These are phyloP conservation scores for Plectosphaerella cucumerina DNA, from an alignment of 2,329 filamentous ascomycete genomes.

Conservation along the genomic window DNA sequence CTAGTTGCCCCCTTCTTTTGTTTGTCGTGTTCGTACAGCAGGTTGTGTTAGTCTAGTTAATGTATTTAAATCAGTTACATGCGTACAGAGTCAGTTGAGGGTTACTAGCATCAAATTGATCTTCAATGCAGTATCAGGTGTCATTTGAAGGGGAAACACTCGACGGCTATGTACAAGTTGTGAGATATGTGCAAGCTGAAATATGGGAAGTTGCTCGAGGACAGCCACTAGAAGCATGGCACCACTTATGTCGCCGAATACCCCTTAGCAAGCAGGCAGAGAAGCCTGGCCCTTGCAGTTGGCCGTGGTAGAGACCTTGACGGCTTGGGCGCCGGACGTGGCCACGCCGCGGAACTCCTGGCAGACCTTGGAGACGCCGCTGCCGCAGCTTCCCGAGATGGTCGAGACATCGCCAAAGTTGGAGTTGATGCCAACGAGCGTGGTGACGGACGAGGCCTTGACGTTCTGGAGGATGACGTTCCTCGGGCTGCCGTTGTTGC, in stretches of 20 bases:
- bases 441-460: constrained; percentile 12
- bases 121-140: no score
- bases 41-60: no score
- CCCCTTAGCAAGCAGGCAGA: constrained; percentile 7
- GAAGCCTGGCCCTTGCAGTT: constrained; percentile 13
- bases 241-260: accelerated
- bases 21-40: no score
- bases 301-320: constrained; percentile 13
- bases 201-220: no score
- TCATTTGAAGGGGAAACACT: no score
- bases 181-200: no score
- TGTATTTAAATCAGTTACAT: no score
- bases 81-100: no score
- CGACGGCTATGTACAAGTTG: no score
- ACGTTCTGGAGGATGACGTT: constrained; percentile 13
- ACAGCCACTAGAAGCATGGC: no score
- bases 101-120: no score
- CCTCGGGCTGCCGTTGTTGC: constrained; percentile 10
- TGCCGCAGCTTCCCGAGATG: constrained; percentile 16
- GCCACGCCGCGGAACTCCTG: constrained; percentile 14
- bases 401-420: constrained; percentile 26
- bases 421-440: constrained; percentile 37
- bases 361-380: constrained; percentile 12
- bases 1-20: no score
- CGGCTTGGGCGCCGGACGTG: constrained; percentile 9